Conservation (phyloP, 139 green algal species). For the Ulvella scutata region DNA sequence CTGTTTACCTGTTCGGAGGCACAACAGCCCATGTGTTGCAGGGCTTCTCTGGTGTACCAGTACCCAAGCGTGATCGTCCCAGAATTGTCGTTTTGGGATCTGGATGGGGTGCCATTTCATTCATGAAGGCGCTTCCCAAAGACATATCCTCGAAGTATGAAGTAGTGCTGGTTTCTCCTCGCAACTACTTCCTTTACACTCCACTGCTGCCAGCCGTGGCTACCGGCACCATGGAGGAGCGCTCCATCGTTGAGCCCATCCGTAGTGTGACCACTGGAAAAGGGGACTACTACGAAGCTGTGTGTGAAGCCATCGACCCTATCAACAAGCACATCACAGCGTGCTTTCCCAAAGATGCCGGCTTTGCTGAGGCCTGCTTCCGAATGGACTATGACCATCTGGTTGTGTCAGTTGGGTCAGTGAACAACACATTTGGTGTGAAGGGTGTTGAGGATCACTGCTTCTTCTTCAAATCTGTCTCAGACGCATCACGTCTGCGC, state of each 20-base stretch:
- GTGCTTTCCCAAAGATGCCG: constrained; percentile 68
- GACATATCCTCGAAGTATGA: constrained; percentile 54
- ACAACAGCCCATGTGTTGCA: no score
- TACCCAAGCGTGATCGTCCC: constrained; percentile 6
- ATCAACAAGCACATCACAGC: constrained; percentile 54
- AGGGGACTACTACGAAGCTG: constrained; percentile 78
- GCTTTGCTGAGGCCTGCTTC: constrained; percentile 68
- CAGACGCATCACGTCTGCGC: constrained; percentile 57
- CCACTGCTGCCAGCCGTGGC: constrained; percentile 80
- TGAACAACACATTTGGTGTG: constrained; percentile 89
- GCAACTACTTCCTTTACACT: constrained; percentile 98
- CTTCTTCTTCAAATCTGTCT: constrained; percentile 76
- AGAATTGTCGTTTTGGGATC: constrained; percentile 72
- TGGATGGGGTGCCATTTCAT: constrained; percentile 70
- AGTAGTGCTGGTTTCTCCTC: constrained; percentile 59
- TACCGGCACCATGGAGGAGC: constrained; percentile 76
- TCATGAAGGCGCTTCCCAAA: constrained; percentile 57
- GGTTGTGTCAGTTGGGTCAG: constrained; percentile 55
- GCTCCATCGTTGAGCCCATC: constrained; percentile 88
- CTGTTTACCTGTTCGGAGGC: no score
- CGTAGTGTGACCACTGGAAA: constrained; percentile 40
- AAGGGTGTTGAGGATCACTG: constrained; percentile 69
- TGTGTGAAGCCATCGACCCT: constrained; percentile 59
- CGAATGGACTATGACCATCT: constrained; percentile 73
- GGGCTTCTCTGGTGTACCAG: background rate